Conservation (phyloP, 768 basidiomycete species). For the Termitomyces sp. region DNA sequence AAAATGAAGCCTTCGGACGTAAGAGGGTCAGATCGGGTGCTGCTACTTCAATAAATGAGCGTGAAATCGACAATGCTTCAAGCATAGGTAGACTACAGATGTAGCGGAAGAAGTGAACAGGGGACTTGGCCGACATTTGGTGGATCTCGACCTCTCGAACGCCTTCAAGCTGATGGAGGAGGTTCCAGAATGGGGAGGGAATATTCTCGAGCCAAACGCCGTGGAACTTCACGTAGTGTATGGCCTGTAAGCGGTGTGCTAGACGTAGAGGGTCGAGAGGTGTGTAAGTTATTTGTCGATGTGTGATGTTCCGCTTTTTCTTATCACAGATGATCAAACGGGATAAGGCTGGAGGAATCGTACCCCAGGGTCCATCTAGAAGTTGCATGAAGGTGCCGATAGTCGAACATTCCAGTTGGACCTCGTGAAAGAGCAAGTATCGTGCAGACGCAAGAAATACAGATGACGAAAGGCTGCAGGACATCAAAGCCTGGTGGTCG, state of each 20-base stretch:
- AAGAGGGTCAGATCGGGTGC: slow-evolving; percentile 9
- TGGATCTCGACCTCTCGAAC: slow-evolving; percentile 24
- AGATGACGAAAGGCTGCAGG: slow-evolving; percentile 27
- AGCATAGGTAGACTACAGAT: slow-evolving; percentile 24
- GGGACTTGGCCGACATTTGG: slow-evolving; percentile 19
- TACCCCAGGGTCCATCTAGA: slow-evolving; percentile 26
- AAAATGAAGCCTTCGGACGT: slow-evolving; percentile 14
- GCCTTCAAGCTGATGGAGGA: slow-evolving; percentile 22
- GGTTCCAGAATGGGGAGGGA: slow-evolving; percentile 22
- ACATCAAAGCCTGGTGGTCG: slow-evolving; percentile 22
- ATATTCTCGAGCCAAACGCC: slow-evolving; percentile 22
- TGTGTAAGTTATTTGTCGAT: slow-evolving; percentile 8
- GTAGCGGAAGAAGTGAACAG: slow-evolving; percentile 22
- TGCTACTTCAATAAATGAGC: slow-evolving; percentile 17
- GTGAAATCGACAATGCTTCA: slow-evolving; percentile 24
- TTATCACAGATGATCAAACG: slow-evolving; percentile 18
- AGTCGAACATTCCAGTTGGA: slow-evolving; percentile 20
- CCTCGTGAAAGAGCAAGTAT: slow-evolving; percentile 26
- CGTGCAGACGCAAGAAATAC: slow-evolving; percentile 23
- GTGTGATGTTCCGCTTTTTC: neutral
- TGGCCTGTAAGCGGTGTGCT: slow-evolving; percentile 9
- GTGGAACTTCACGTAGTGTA: slow-evolving; percentile 20
- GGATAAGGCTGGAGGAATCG: slow-evolving; percentile 21
- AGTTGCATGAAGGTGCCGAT: slow-evolving; percentile 23
- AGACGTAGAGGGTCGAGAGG: slow-evolving; percentile 13